Percentiles rank a stretch among this genome's conserved stretches.
phyloP scores from a whole-genome alignment of 2,329 filamentous ascomycete genomes.

The Chrysosporium queenslandicum region DNA sequence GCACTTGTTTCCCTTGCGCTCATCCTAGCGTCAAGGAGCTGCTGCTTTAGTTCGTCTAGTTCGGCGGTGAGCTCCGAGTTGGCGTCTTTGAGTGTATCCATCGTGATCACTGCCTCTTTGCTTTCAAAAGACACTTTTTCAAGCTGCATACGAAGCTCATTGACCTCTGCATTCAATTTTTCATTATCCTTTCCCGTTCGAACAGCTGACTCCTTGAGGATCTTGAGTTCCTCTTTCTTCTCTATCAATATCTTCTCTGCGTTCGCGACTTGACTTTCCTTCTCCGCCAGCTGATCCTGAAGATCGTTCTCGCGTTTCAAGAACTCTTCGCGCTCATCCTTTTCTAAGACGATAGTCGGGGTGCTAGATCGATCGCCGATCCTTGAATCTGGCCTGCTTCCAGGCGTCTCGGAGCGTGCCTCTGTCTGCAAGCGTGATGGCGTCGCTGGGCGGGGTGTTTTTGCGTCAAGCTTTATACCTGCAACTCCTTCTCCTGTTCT shows the following conservation, averaged over 20 bases:
- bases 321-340: constrained; percentile 95
- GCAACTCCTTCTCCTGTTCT: constrained; percentile 47
- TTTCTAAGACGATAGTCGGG: constrained; percentile 78
- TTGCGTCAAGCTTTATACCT: constrained; percentile 37
- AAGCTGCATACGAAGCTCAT: constrained; percentile 91
- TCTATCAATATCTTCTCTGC: constrained; percentile 73
- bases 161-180: constrained; percentile 70
- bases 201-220: constrained; percentile 74
- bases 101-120: constrained; percentile 93
- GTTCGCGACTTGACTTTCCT: constrained; percentile 68
- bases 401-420: constrained; percentile 50
- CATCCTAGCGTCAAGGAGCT: constrained; percentile 92
- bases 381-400: constrained; percentile 50
- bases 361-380: constrained; percentile 76
- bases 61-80: constrained; percentile 87
- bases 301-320: constrained; percentile 89
- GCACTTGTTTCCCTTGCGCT: constrained; percentile 87
- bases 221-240: constrained; percentile 72
- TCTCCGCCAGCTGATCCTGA: constrained; percentile 91
- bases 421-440: constrained; percentile 34
- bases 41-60: constrained; percentile 90
- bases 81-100: constrained; percentile 94
- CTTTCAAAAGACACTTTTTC: constrained; percentile 92
- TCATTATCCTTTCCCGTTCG: constrained; percentile 86
- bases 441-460: constrained; percentile 35